Evolutionary conservation across 345 rosid genomes (phyloP).

Genomic region (Aurinia saxatilis): DNA sequence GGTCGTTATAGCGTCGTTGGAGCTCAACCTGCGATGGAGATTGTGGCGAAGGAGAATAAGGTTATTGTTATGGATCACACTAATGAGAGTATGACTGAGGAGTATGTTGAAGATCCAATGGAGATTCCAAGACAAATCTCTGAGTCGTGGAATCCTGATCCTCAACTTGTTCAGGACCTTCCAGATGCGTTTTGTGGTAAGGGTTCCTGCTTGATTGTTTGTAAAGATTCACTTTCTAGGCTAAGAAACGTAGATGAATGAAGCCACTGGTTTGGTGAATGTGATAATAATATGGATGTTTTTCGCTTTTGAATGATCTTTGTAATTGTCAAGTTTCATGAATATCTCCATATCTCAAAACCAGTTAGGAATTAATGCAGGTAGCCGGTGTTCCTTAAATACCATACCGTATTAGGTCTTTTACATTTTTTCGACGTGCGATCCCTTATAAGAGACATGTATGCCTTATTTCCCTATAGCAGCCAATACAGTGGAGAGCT

Average conservation of each 20-base stretch:
- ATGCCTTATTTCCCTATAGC: neutral
- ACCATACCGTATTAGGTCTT: neutral
- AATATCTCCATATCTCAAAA: neutral
- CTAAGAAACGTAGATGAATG: neutral
- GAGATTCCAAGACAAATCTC: conserved; percentile 54
- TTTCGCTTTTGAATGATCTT: neutral
- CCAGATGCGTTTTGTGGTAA: conserved; percentile 87
- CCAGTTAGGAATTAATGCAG: neutral
- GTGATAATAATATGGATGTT: neutral
- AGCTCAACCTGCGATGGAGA: conserved; percentile 71
- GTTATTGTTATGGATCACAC: conserved; percentile 71
- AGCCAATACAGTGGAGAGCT: neutral
- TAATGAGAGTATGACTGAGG: conserved; percentile 44
- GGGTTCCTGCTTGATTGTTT: conserved; percentile 5
- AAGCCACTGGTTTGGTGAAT: neutral
- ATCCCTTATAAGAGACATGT: neutral
- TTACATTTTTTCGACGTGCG: neutral
- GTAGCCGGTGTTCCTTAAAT: neutral
- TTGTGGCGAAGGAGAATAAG: conserved; percentile 66
- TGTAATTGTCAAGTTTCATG: neutral
- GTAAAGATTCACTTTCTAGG: neutral
- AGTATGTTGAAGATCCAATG: conserved; percentile 77
- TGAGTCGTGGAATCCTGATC: conserved; percentile 71
- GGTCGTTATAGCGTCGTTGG: conserved; percentile 84
- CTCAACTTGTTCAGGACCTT: conserved; percentile 58